Base-by-base conservation (phyloP, 2,329 filamentous ascomycete species). In the Colletotrichum sp. region DNA sequence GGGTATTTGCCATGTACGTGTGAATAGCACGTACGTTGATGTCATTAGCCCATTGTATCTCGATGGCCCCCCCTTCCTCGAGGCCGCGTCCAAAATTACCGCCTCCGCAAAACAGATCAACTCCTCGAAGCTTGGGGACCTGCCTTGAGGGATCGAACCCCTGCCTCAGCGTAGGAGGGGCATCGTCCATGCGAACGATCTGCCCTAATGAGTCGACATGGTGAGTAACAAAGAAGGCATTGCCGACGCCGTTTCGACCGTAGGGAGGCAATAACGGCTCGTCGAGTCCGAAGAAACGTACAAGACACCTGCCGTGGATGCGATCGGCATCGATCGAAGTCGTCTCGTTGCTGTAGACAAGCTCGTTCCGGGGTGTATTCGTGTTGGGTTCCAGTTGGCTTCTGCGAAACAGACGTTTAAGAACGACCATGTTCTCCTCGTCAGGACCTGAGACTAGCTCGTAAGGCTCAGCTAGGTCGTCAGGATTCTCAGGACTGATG, bases 31-130 rank as follows among this genome's bases (percentile, higher is more conserved):
- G 84, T 1, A 84, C 78, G 71, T 89, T 90, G 73, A 91, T 91
- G 79, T 97, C 95, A 30, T 96, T 93, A 0, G 91, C 91, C 86
- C 91, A 94, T 5, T 87, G 85, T 82, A 94, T 94, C 30, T 91
- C 81, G 1, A 96, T 88, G 0, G 88, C 91, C 1, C 92, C 91
- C 1, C 91, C 91, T 69, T 96, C 94, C 82, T 96, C 94, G 0
- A 97, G 85, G 0, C 94, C 95, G 34, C 94, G 89, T 7, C 94
- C 95, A 67, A 97, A 92, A 68, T 93, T 95, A 0, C 95, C 95
- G 21, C 93, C 93, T 1, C 95, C 95, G 78, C 93, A 95, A 79
- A 95, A 97, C 0, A 97, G 85, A 77, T 95, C 94, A 5, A 96
- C 83, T 0, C 93, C 93, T 7, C 85, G 86, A 10, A 94, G 85